A percentile compares a stretch with the other conserved stretches of the same genome.
Conservation (phyloP, 352 stramenopile species). For the Peronospora farinosa region DNA sequence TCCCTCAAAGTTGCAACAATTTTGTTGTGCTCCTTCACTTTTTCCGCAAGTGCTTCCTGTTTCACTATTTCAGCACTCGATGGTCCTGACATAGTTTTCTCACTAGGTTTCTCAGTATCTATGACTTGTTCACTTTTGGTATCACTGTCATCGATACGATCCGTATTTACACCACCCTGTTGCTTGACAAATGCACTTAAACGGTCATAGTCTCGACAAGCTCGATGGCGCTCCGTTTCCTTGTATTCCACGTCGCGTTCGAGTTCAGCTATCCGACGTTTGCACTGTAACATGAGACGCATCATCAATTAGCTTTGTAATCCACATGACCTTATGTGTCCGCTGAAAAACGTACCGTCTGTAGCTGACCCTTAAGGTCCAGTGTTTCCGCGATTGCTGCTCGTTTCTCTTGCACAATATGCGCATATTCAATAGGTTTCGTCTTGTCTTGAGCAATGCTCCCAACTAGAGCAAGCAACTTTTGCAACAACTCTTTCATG, state of each 20-base stretch:
- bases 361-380: constrained; percentile 44
- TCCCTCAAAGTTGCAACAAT: constrained; percentile 32
- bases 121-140: constrained; percentile 19
- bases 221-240: constrained; percentile 69
- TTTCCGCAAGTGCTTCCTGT: constrained; percentile 28
- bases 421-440: constrained; percentile 42
- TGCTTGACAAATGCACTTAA: constrained; percentile 52
- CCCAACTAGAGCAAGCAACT: constrained; percentile 30
- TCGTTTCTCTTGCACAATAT: constrained; percentile 55
- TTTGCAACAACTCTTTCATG: constrained; percentile 31
- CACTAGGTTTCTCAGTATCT: constrained; percentile 19
- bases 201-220: constrained; percentile 71
- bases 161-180: constrained; percentile 17
- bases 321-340: neutral
- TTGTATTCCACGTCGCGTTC: constrained; percentile 66
- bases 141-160: constrained; percentile 11
- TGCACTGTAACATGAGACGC: constrained; percentile 32
- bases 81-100: constrained; percentile 10
- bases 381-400: constrained; percentile 37
- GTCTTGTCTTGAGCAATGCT: constrained; percentile 12
- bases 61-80: constrained; percentile 16
- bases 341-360: constrained; percentile 38
- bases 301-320: constrained; percentile 13
- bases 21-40: constrained; percentile 32
- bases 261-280: constrained; percentile 50